Evolutionary conservation across 2,329 filamentous ascomycete species (phyloP).

Genomic region (Paramyrothecium roridum): DNA sequence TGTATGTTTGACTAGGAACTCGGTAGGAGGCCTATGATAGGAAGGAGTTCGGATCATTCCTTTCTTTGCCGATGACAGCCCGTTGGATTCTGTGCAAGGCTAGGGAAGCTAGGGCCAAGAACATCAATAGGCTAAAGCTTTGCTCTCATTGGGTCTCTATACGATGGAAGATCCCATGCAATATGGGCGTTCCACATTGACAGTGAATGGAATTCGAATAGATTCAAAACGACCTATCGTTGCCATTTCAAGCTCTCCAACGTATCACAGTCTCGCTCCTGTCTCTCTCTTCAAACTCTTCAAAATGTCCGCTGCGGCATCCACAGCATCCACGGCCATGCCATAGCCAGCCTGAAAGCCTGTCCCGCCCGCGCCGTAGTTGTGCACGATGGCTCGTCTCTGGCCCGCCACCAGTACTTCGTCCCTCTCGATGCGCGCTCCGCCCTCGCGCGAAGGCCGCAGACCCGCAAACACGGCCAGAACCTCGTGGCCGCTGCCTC

Average conservation of each 20-base stretch:
- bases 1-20: no score
- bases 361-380: conserved; percentile 43
- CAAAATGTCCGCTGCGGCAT: conserved; percentile 22
- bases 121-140: no score
- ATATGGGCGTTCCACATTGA: no score
- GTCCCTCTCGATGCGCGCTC: conserved; percentile 41
- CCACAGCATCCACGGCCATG: conserved; percentile 33
- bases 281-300: conserved; percentile 3
- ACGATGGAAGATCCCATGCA: no score
- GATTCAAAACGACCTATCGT: no score
- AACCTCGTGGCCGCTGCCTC: conserved; percentile 18
- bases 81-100: no score
- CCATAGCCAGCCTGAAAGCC: conserved; percentile 41
- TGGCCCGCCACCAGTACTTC: conserved; percentile 16
- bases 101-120: no score
- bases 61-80: no score
- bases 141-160: no score
- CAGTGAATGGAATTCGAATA: no score
- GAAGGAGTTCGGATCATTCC: no score
- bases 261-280: background rate
- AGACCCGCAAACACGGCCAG: conserved; percentile 28
- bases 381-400: conserved; percentile 29
- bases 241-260: background rate
- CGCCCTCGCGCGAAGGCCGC: conserved; percentile 34
- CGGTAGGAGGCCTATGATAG: no score